Percentiles rank a stretch among this genome's conserved stretches.
These are phyloP conservation scores for Leccinellum rugosiceps DNA, from an alignment of 768 basidiomycete species.

Conservation along the genomic window DNA sequence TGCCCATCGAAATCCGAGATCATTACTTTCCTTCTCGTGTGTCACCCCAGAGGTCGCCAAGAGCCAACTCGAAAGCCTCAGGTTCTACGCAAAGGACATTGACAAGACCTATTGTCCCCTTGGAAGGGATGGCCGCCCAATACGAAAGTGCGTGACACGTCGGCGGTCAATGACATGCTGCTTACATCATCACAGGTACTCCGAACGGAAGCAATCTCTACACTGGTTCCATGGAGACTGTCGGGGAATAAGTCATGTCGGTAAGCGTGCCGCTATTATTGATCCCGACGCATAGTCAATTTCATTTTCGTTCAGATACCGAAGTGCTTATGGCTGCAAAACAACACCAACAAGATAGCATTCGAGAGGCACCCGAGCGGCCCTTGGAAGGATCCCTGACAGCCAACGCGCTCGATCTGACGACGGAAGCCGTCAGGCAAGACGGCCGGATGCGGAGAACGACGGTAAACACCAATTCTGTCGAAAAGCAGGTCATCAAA, in stretches of 20 bases:
- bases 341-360: constrained; percentile 14
- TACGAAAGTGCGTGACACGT: constrained; percentile 49
- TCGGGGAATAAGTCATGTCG: constrained; percentile 54
- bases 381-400: constrained; percentile 25
- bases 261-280: constrained; percentile 31
- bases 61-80: constrained; percentile 49
- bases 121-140: constrained; percentile 53
- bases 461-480: constrained; percentile 33
- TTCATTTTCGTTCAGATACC: constrained; percentile 15
- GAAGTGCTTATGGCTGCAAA: constrained; percentile 21
- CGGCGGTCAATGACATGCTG: background rate
- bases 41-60: constrained; percentile 49
- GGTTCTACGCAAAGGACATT: constrained; percentile 43
- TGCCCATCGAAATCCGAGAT: constrained; percentile 50
- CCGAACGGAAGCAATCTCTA: constrained; percentile 46
- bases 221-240: constrained; percentile 65
- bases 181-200: constrained; percentile 42
- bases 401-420: constrained; percentile 38
- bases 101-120: constrained; percentile 53
- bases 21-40: constrained; percentile 66
- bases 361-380: constrained; percentile 24
- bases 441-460: constrained; percentile 42
- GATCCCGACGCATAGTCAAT: constrained; percentile 1
- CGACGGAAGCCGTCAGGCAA: constrained; percentile 35
- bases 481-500: constrained; percentile 51